Percentiles rank a stretch among this genome's conserved stretches.
These are phyloP conservation scores for Litchi chinensis DNA, from an alignment of 345 rosid species.

Conservation along the genomic window DNA sequence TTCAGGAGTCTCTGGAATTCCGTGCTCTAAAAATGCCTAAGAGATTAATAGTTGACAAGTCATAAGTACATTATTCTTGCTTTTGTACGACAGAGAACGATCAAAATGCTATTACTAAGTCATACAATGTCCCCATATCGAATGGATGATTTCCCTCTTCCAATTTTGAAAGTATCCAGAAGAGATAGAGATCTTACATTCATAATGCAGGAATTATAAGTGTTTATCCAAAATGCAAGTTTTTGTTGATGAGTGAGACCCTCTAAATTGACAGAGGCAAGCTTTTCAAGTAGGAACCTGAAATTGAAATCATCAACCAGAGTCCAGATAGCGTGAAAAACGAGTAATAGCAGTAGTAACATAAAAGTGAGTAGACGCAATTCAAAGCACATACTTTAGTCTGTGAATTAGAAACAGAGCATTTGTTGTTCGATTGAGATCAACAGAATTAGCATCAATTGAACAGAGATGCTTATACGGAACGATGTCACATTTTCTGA, in stretches of 20 bases:
- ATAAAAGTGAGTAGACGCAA: constrained; percentile 1
- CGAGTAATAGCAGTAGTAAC: constrained; percentile 2
- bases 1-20: constrained; percentile 78
- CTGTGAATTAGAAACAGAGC: constrained; percentile 66
- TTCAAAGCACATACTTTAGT: constrained; percentile 58
- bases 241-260: constrained; percentile 89
- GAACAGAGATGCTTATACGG: constrained; percentile 59
- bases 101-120: background rate
- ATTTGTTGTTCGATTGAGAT: constrained; percentile 56
- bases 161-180: background rate
- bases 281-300: constrained; percentile 80
- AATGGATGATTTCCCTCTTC: background rate
- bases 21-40: constrained; percentile 81
- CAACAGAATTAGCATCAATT: constrained; percentile 59
- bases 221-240: constrained; percentile 97
- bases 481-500: constrained; percentile 54
- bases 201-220: constrained; percentile 80
- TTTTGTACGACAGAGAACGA: constrained; percentile 4
- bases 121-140: background rate
- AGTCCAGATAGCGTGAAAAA: constrained; percentile 24
- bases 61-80: constrained; percentile 9
- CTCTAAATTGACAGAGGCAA: constrained; percentile 59
- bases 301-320: constrained; percentile 6
- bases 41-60: constrained; percentile 4
- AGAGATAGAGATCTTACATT: constrained; percentile 55